Evolutionary conservation across 139 green algal genomes (phyloP).

Genomic region (Chlorella sp.): DNA sequence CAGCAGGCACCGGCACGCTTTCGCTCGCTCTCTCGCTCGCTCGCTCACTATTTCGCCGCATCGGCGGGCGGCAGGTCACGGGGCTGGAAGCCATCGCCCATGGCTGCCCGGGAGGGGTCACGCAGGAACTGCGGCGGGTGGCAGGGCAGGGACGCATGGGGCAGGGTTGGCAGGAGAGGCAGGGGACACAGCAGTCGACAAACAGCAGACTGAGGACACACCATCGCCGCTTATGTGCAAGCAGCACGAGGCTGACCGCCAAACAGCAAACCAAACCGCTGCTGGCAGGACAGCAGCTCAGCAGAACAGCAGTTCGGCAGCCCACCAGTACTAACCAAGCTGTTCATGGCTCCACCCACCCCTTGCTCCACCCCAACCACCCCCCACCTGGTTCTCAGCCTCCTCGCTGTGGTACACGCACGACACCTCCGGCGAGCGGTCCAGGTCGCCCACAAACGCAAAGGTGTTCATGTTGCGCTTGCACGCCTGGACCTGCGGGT

Average conservation of each 20-base stretch:
- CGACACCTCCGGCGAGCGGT: conserved; percentile 84
- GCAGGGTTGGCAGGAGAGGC: too few species aligned
- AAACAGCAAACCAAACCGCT: too few species aligned
- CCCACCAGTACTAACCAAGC: too few species aligned
- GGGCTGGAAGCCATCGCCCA: conserved; percentile 68
- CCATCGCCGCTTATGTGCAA: too few species aligned
- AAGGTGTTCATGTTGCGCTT: conserved; percentile 99
- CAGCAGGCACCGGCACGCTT: too few species aligned
- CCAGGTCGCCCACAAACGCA: conserved; percentile 97
- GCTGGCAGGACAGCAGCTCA: too few species aligned
- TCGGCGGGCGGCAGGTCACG: not conserved
- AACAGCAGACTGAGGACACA: too few species aligned
- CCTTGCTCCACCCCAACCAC: not conserved
- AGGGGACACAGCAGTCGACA: too few species aligned
- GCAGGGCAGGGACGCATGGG: not conserved
- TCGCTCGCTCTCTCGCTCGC: too few species aligned
- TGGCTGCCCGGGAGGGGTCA: conserved; percentile 66
- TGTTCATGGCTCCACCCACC: too few species aligned
- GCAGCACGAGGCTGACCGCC: too few species aligned
- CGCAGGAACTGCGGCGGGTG: conserved; percentile 64
- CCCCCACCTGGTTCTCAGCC: conserved; percentile 79
- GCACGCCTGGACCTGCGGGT: conserved; percentile 81
- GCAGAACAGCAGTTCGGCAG: too few species aligned
- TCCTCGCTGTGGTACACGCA: conserved; percentile 99
- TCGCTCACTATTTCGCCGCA: not conserved